A percentile compares a stretch with the other conserved stretches of the same genome.
phyloP scores from a whole-genome alignment of 2,329 filamentous ascomycete species.

The Verticillium alfalfae region DNA sequence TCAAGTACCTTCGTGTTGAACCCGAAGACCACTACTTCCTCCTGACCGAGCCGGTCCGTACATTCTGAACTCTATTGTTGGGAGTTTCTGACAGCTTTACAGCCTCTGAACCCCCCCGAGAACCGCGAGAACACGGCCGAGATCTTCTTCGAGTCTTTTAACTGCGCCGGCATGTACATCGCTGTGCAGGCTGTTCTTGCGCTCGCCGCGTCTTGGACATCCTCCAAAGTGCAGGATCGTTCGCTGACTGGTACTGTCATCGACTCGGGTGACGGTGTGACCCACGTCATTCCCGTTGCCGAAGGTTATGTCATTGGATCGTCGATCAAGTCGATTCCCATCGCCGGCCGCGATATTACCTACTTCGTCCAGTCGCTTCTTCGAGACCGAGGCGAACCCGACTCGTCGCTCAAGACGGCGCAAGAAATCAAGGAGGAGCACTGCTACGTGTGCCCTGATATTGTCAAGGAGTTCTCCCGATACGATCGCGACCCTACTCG shows the following conservation, averaged over 20 bases:
- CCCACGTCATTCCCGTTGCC: constrained; percentile 96
- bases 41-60: constrained; percentile 84
- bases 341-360: constrained; percentile 95
- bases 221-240: constrained; percentile 92
- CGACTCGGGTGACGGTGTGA: constrained; percentile 97
- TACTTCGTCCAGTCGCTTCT: constrained; percentile 97
- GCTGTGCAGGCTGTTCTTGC: constrained; percentile 96
- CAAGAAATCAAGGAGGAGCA: constrained; percentile 98
- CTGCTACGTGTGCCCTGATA: constrained; percentile 97
- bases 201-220: constrained; percentile 96
- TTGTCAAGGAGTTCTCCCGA: constrained; percentile 94
- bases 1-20: constrained; percentile 97
- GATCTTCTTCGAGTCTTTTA: constrained; percentile 99
- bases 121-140: constrained; percentile 99
- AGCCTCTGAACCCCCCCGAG: constrained; percentile 96
- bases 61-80: constrained; percentile 2
- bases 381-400: constrained; percentile 91
- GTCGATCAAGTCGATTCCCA: constrained; percentile 98
- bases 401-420: constrained; percentile 94
- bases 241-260: constrained; percentile 97
- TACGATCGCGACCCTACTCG: constrained; percentile 91
- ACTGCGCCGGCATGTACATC: constrained; percentile 97
- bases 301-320: constrained; percentile 99
- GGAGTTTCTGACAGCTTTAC: constrained; percentile 10
- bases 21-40: constrained; percentile 99